Evolutionary conservation across 2,329 filamentous ascomycete genomes (phyloP).

Genomic region (Aspergillus sp.): DNA sequence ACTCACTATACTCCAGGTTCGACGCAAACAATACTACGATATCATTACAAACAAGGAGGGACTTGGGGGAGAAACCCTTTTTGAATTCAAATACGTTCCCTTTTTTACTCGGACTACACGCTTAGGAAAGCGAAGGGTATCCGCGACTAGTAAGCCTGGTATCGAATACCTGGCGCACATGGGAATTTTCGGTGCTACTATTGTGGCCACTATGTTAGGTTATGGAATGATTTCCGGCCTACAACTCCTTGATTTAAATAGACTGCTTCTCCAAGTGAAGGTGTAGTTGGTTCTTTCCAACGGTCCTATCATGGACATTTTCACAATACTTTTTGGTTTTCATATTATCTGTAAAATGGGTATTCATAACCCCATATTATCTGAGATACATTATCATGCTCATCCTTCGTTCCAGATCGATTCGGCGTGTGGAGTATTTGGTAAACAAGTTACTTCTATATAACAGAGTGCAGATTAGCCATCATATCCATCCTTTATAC

Average conservation of each 20-base stretch:
- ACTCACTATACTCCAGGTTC: conserved; percentile 15
- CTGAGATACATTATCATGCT: no score
- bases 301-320: no score
- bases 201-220: conserved; percentile 5
- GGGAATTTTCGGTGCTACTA: conserved; percentile 18
- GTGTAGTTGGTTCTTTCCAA: neutral
- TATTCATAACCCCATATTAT: no score
- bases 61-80: conserved; percentile 58
- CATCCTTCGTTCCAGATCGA: no score
- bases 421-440: neutral
- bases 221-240: conserved; percentile 4
- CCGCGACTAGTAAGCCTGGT: conserved; percentile 15
- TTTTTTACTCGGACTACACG: conserved; percentile 20
- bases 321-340: no score
- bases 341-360: no score
- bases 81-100: conserved; percentile 62
- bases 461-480: conserved; percentile 4
- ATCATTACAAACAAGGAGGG: conserved; percentile 63
- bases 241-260: neutral
- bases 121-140: conserved; percentile 18
- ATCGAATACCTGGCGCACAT: conserved; percentile 21
- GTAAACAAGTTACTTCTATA: conserved; percentile 17
- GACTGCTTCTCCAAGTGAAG: neutral
- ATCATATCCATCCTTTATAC: conserved; percentile 8
- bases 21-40: conserved; percentile 52